Conservation (phyloP, 192 early-diverging fungal species). For the Coemansia sp. region DNA sequence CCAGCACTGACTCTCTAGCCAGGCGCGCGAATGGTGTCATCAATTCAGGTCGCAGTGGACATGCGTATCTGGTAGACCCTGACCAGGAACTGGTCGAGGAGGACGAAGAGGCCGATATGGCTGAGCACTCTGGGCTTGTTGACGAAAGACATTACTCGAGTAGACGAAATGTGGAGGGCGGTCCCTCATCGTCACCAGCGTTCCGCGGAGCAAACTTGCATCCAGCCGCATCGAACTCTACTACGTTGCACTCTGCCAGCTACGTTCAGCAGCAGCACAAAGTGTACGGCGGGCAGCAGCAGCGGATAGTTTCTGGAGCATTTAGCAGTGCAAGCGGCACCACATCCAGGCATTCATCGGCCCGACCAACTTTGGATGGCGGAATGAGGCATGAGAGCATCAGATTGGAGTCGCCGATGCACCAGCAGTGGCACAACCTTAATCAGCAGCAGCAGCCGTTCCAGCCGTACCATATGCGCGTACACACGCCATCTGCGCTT, state of each 20-base stretch:
- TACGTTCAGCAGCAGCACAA: slow-evolving; percentile 26
- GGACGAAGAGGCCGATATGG: slow-evolving; percentile 3
- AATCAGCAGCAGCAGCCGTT: slow-evolving; percentile 3
- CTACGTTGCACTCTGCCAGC: slow-evolving; percentile 42
- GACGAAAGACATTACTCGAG: not conserved
- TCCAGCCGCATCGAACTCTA: slow-evolving; percentile 37
- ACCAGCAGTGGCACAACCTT: slow-evolving; percentile 2
- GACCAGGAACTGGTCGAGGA: slow-evolving; percentile 16
- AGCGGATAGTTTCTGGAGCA: not conserved
- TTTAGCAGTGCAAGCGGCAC: not conserved
- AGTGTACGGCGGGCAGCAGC: slow-evolving; percentile 3
- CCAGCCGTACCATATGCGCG: slow-evolving; percentile 5
- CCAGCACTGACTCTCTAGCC: slow-evolving; percentile 33
- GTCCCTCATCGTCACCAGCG: not conserved
- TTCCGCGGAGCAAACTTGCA: slow-evolving; percentile 30
- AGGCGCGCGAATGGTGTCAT: slow-evolving; percentile 20
- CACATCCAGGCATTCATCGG: not conserved
- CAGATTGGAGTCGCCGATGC: not conserved
- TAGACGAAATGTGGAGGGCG: not conserved
- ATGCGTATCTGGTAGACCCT: slow-evolving; percentile 46
- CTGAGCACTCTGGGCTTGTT: not conserved
- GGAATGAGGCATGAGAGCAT: not conserved
- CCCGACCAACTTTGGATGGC: not conserved
- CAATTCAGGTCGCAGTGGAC: slow-evolving; percentile 16
- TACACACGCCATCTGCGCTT: not conserved